Evolutionary conservation across 169 alveolate species (phyloP).

Genomic region (Cryptosporidium muris): DNA sequence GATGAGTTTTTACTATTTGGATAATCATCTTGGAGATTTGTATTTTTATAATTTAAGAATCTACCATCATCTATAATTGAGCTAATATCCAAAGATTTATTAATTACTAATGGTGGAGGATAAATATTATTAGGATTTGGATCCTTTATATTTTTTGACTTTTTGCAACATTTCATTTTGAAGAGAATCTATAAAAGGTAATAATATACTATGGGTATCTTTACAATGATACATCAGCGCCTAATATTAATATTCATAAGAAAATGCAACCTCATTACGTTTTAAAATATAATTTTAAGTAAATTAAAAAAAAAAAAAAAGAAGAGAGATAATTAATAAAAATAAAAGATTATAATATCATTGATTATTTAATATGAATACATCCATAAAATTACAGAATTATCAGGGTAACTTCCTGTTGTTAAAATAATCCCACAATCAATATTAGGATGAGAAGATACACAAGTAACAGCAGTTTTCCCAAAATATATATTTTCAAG

Average conservation of each 20-base stretch:
- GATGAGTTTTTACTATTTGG: no score
- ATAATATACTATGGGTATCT: not conserved
- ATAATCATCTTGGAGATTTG: not conserved
- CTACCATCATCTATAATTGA: not conserved
- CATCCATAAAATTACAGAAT: slow-evolving; percentile 35
- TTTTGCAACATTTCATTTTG: not conserved
- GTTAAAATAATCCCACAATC: slow-evolving; percentile 10
- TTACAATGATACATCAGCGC: not conserved
- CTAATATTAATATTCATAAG: not conserved
- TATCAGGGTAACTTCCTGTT: slow-evolving; percentile 48
- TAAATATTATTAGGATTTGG: not conserved
- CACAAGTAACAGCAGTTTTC: slow-evolving; percentile 14
- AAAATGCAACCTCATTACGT: not conserved
- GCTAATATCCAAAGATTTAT: not conserved
- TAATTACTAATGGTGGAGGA: not conserved
- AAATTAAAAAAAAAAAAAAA: not conserved
- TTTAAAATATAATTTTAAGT: not conserved
- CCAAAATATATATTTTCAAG: not conserved
- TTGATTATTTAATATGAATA: not conserved
- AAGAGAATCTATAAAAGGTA: not conserved
- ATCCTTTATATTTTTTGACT: not conserved
- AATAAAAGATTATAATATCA: no score
- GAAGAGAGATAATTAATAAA: not conserved
- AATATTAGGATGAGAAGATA: slow-evolving; percentile 16
- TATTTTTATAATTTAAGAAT: not conserved